Base-by-base conservation (phyloP, 352 stramenopile genomes). In the Pythium brassicae region DNA sequence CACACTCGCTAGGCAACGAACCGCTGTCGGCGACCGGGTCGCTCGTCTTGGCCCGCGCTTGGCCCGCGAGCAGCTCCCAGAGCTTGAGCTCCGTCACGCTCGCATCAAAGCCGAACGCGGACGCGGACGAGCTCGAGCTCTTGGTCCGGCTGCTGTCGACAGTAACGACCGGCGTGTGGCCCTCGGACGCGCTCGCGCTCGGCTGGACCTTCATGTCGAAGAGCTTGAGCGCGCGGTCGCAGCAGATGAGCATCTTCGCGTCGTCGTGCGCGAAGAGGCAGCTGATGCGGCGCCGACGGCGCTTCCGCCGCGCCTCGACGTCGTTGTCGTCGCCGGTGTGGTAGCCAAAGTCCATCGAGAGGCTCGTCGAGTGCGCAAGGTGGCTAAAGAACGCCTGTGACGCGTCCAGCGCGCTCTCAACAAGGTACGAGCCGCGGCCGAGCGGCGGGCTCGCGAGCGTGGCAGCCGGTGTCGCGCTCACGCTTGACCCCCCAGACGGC, bases 321-420 rank as follows among this genome's bases (percentile, higher is more conserved):
- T 82, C 68, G 27, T 70, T 76, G 23, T 85, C 77, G 53, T 89
- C 74, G 49, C 76, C 63, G 48, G 81, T 83, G 51, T 87, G 69
- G 35, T 78, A 68, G 43, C 68, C 58, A 52, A 90, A 76, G 58
- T 84, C 76, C 52, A 84, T 80, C 7, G 72, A 74, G 34, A 69
- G 61, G 34, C 54, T 71, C 17, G 72, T 77, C 7, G 81, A 89
- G 49, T 79, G 78, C 19, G 78, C 77, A 14, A 91, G 71, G 37
- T 91, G 81, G 20, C 63, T 84, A 15, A 89, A 66, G 23, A 91
- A 59, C 23, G 81, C 81, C 47, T 91, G 81, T 4, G 81, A 91
- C 0, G 71, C 78, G 45, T 89, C 78, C 32, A 91, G 53, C 2
- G 81, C 81, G 19, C 69, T 83, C 54, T 79, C 77, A 26, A 91